phyloP scores from a whole-genome alignment of 1,139 yeast species.

The Kurtzmaniella natalensis region DNA sequence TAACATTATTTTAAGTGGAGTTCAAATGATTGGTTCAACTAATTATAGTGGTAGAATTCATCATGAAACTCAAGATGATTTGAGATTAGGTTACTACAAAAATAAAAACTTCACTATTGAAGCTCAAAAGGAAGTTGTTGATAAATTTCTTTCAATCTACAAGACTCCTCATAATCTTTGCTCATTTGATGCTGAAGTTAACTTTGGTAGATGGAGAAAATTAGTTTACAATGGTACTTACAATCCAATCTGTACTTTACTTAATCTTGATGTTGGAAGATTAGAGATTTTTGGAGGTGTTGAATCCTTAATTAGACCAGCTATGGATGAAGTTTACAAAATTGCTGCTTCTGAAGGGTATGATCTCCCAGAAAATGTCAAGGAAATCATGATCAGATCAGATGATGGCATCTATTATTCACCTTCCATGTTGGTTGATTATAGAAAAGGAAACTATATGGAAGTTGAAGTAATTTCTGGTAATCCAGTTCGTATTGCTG shows the following conservation, averaged over 20 bases:
- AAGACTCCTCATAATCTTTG: slow-evolving; percentile 16
- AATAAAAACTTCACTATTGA: slow-evolving; percentile 11
- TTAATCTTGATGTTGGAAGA: slow-evolving; percentile 46
- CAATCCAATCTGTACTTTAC: slow-evolving; percentile 30
- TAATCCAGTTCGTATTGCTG: slow-evolving; percentile 53
- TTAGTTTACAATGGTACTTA: slow-evolving; percentile 31
- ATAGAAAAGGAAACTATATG: slow-evolving; percentile 55
- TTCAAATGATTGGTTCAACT: slow-evolving; percentile 23
- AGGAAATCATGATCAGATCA: slow-evolving; percentile 42
- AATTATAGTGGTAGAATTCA: slow-evolving; percentile 17
- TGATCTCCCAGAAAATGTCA: slow-evolving; percentile 35
- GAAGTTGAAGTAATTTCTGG: slow-evolving; percentile 63
- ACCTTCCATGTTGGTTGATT: slow-evolving; percentile 64
- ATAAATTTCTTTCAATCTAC: slow-evolving; percentile 21
- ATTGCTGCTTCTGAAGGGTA: slow-evolving; percentile 58
- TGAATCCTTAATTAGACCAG: slow-evolving; percentile 42
- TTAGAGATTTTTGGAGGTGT: slow-evolving; percentile 45
- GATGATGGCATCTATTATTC: slow-evolving; percentile 55
- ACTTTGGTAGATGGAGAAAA: slow-evolving; percentile 23
- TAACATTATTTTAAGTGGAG: slow-evolving; percentile 21
- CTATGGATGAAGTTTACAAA: slow-evolving; percentile 53
- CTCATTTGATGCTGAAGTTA: slow-evolving; percentile 4
- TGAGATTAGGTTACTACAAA: slow-evolving; percentile 10
- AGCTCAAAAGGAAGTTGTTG: slow-evolving; percentile 1
- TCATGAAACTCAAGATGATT: slow-evolving; percentile 30